Evolutionary conservation across 176 grass and related monocot species (phyloP), one percentile per base, ranked within the genome.

Genomic region (Eragrostis nindensis): DNA sequence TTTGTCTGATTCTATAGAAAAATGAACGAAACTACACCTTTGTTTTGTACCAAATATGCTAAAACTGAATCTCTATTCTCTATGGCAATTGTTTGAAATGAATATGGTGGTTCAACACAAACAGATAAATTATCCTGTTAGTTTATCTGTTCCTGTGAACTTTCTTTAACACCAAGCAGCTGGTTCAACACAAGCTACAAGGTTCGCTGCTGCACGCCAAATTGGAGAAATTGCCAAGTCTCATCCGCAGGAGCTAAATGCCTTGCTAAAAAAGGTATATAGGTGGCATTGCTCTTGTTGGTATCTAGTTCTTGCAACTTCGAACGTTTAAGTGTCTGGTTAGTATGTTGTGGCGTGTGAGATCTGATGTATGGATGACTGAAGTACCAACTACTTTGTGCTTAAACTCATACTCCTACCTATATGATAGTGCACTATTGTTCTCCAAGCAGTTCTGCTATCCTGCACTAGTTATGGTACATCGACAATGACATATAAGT

Each of bases 201-300:
- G 96, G 86, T 91, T 90, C 54, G 92, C 89, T 40, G 96, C 96
- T 68, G 92, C 96, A 42, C 84, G 93, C 40, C 92, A 99, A 91
- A 99, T 99, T 73, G 92, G 96, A 72, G 96, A 93, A 64, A 93
- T 99, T 16, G 89, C 96, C 74, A 99, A 93, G 76, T 93, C 92
- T 26, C 90, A 93, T 61, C 96, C 96, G 62, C 92, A 91, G 76
- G 96, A 99, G 65, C 84, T 99, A 53, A 91, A 88, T 63, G 83
- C 93, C 6, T 63, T 93, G 46, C 46, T 99, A 4, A 99, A 95
- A 80, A 99, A 95, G 96, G 96, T 99, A 86, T 29, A 29, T 13
- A 11, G 7, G 38, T 9, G n/a, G 50, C 61, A 59, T 67, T 21
- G 30, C 62, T 21, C 5, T 32, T 46, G 22, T 60, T 48, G 43